Evolutionary conservation across 441 rosid genomes (phyloP).

Genomic region (Pelargonium citronellum): DNA sequence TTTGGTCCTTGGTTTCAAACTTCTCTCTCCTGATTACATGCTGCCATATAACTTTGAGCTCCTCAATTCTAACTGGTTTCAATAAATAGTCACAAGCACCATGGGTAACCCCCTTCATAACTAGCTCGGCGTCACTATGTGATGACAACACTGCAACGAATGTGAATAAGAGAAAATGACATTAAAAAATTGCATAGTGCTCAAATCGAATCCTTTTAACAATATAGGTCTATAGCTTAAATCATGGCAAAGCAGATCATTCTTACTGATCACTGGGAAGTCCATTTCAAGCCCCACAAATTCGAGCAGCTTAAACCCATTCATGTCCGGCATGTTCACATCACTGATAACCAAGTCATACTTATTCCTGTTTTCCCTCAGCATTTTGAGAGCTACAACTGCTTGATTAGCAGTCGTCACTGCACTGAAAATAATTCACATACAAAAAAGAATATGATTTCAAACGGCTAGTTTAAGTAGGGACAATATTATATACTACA

Average conservation of each 20-base stretch:
- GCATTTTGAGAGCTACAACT: constrained; percentile 55
- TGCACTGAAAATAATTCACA: constrained; percentile 27
- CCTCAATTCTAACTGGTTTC: constrained; percentile 81
- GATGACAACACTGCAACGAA: constrained; percentile 73
- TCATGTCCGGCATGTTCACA: constrained; percentile 97
- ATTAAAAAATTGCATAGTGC: neutral
- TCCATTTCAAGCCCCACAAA: constrained; percentile 97
- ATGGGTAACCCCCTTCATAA: constrained; percentile 80
- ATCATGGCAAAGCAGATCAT: constrained; percentile 13
- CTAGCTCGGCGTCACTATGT: constrained; percentile 66
- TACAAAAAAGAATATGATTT: neutral
- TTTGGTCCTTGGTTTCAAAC: constrained; percentile 32
- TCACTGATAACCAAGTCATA: constrained; percentile 92
- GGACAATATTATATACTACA: neutral
- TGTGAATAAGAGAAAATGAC: neutral
- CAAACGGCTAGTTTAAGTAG: neutral
- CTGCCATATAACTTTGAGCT: constrained; percentile 89
- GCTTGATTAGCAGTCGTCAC: constrained; percentile 83
- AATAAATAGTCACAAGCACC: constrained; percentile 87
- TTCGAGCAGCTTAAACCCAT: constrained; percentile 96
- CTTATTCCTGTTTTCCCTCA: constrained; percentile 57
- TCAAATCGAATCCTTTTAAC: neutral
- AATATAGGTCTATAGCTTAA: neutral
- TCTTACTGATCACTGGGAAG: constrained; percentile 85
- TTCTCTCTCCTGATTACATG: constrained; percentile 78